Conservation (phyloP, 331 rosid species). For the Cydonia oblonga region DNA sequence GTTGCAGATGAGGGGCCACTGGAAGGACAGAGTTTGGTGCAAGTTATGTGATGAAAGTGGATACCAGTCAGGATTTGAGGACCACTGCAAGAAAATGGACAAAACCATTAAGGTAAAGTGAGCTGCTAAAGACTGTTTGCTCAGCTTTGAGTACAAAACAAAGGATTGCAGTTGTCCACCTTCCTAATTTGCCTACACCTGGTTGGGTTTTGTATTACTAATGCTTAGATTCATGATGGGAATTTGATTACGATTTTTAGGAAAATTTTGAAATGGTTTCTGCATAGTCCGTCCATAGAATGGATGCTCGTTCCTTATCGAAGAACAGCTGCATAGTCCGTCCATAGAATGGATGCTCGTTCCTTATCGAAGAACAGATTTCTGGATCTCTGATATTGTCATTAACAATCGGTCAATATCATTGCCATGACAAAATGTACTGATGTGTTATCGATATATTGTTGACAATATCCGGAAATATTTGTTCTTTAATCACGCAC, state of each 20-base stretch:
- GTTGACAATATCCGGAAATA: no score
- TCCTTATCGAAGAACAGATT: no score
- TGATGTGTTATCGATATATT: no score
- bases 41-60: conserved; percentile 2
- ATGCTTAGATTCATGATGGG: not conserved
- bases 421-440: no score
- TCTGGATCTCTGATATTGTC: no score
- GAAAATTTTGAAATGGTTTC: not conserved
- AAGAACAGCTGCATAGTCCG: not conserved
- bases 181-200: no score
- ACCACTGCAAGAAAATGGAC: conserved; percentile 13
- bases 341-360: not conserved
- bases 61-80: conserved; percentile 5
- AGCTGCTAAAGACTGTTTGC: not conserved
- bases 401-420: no score
- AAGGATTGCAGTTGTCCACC: not conserved
- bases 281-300: not conserved
- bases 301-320: not conserved
- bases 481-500: not conserved
- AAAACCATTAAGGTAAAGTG: not conserved
- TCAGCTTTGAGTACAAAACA: not conserved
- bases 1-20: not conserved
- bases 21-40: conserved; percentile 10
- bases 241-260: not conserved
- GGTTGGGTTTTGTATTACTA: not conserved